Percentiles rank a stretch among this genome's conserved stretches.
Conservation (phyloP, 1,284 basidiomycete genomes). For the Microbotryum silenes-acaulis region DNA sequence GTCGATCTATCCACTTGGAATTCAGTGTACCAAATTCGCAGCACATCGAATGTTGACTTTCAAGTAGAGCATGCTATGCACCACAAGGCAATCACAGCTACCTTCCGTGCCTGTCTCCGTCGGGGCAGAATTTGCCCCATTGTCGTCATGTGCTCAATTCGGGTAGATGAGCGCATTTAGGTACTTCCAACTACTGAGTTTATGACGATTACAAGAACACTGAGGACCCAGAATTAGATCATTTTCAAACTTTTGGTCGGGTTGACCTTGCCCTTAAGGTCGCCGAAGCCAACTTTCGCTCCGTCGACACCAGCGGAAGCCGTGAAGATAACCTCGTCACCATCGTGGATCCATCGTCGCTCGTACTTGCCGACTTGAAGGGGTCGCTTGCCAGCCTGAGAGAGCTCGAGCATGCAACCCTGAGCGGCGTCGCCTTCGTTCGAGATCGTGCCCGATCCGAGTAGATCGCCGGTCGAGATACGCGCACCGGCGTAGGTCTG, state of each 20-base stretch:
- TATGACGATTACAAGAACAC: too few species aligned
- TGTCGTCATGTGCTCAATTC: too few species aligned
- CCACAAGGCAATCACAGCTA: too few species aligned
- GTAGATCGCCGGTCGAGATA: conserved; percentile 32
- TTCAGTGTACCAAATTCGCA: too few species aligned
- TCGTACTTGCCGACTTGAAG: conserved; percentile 1
- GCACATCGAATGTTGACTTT: too few species aligned
- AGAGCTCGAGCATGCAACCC: conserved; percentile 11
- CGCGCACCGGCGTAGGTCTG: conserved; percentile 32
- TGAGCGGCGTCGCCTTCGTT: neutral
- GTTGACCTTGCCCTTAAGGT: conserved; percentile 4
- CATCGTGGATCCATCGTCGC: conserved; percentile 10
- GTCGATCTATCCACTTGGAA: too few species aligned
- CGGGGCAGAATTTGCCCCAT: too few species aligned
- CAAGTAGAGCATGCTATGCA: too few species aligned
- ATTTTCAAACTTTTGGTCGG: neutral
- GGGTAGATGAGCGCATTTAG: too few species aligned
- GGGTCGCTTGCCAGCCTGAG: conserved; percentile 6
- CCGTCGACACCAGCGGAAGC: neutral
- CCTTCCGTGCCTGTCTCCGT: too few species aligned
- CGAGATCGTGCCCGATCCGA: conserved; percentile 35
- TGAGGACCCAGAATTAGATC: too few species aligned
- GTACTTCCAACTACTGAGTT: too few species aligned
- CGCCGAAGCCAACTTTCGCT: conserved; percentile 7
- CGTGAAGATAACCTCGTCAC: conserved; percentile 11